These are phyloP conservation scores for Eucalyptus brandiana DNA, from an alignment of 345 rosid species.

Conservation along the genomic window DNA sequence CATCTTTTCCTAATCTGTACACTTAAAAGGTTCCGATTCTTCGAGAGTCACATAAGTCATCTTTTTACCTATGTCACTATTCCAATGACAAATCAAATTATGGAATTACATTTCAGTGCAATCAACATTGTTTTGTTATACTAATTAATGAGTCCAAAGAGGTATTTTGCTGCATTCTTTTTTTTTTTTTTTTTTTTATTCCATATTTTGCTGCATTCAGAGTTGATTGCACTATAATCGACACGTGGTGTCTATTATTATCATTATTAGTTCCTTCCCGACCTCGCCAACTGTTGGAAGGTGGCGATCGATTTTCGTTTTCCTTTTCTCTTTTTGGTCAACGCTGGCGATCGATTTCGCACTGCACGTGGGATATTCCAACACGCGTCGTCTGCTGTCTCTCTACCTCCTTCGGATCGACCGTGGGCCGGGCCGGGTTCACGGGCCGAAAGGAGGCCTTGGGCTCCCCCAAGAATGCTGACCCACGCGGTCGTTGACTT, in stretches of 20 bases:
- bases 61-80: not conserved
- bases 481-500: not conserved
- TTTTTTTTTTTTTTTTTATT: too few relatives aligned
- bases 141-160: not conserved
- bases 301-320: not conserved
- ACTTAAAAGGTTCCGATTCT: not conserved
- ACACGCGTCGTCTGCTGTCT: not conserved
- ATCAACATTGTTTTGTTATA: not conserved
- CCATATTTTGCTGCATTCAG: not conserved
- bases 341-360: not conserved
- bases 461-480: not conserved
- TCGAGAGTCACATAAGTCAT: too few relatives aligned
- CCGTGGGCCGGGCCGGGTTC: not conserved
- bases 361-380: not conserved
- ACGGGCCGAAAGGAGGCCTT: not conserved
- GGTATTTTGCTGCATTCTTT: not conserved
- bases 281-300: not conserved
- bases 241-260: not conserved
- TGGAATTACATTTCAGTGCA: rapidly evolving
- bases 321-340: too few relatives aligned
- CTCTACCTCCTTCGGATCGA: not conserved
- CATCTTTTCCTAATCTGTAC: not conserved
- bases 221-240: not conserved
- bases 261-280: not conserved
- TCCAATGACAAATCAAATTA: not conserved